phyloP scores from a whole-genome alignment of 1,284 basidiomycete genomes.

The Calocybe gambosa region DNA sequence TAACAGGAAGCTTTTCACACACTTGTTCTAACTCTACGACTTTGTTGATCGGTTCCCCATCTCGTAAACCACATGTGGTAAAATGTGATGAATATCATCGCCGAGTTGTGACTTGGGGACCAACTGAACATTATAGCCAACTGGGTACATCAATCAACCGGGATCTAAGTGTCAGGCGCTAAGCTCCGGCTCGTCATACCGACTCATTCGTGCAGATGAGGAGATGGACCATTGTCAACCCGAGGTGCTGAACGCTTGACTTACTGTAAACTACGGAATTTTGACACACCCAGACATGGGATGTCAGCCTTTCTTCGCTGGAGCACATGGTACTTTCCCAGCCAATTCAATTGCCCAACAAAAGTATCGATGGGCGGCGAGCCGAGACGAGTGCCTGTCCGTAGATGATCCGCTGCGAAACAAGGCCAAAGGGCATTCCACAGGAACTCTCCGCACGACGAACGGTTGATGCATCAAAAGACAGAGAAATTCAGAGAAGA shows the following conservation, averaged over 20 bases:
- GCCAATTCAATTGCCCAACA: background rate
- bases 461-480: background rate
- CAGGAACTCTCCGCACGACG: background rate
- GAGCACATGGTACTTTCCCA: background rate
- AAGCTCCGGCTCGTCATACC: background rate
- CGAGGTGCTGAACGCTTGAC: background rate
- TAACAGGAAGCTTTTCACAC: too few relatives aligned
- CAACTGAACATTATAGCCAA: background rate
- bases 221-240: background rate
- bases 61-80: background rate
- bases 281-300: background rate
- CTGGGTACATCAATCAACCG: background rate
- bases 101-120: background rate
- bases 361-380: background rate
- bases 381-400: background rate
- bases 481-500: background rate
- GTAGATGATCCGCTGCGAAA: conserved; percentile 1
- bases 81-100: background rate
- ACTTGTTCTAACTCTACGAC: too few relatives aligned
- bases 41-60: conserved; percentile 10
- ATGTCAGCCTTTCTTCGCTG: background rate
- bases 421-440: background rate
- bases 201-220: background rate
- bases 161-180: background rate
- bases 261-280: background rate